phyloP scores from a whole-genome alignment of 148 eudicot species.

The Simmondsia chinensis region DNA sequence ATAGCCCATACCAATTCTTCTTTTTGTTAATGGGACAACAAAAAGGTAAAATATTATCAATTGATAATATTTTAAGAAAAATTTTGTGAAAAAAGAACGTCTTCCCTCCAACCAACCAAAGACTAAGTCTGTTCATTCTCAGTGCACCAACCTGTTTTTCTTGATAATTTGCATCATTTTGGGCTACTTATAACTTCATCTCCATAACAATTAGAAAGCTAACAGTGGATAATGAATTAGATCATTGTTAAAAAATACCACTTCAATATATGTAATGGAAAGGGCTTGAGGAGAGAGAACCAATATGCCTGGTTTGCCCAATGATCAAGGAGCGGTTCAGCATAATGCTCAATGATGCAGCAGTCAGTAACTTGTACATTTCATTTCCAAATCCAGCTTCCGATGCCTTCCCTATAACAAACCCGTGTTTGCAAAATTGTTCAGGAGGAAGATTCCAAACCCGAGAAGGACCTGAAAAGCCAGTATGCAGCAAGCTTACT shows the following conservation, averaged over 20 bases:
- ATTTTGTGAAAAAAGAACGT: no score
- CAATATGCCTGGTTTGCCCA: slow-evolving; percentile 97
- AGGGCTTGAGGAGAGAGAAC: slow-evolving; percentile 74
- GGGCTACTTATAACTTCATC: no score
- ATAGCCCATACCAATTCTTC: no score
- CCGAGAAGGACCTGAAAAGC: slow-evolving; percentile 53
- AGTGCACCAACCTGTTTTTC: no score
- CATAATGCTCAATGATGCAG: slow-evolving; percentile 84
- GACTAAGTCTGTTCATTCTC: no score
- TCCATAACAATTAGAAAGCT: no score
- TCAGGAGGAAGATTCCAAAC: slow-evolving; percentile 53
- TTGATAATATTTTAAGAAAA: no score
- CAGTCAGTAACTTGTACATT: slow-evolving; percentile 84
- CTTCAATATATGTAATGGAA: slow-evolving; percentile 13
- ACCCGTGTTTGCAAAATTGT: slow-evolving; percentile 69
- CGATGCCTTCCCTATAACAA: slow-evolving; percentile 81
- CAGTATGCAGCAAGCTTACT: slow-evolving; percentile 3
- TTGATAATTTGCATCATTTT: no score
- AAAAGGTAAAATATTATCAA: no score
- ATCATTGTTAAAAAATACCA: slow-evolving; percentile 4
- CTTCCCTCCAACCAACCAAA: no score
- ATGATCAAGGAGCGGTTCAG: slow-evolving; percentile 86
- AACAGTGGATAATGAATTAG: neutral
- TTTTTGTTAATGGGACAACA: no score
- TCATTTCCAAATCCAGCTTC: slow-evolving; percentile 97